Evolutionary conservation across 345 rosid genomes (phyloP).

Genomic region (Eucalyptus sp.): DNA sequence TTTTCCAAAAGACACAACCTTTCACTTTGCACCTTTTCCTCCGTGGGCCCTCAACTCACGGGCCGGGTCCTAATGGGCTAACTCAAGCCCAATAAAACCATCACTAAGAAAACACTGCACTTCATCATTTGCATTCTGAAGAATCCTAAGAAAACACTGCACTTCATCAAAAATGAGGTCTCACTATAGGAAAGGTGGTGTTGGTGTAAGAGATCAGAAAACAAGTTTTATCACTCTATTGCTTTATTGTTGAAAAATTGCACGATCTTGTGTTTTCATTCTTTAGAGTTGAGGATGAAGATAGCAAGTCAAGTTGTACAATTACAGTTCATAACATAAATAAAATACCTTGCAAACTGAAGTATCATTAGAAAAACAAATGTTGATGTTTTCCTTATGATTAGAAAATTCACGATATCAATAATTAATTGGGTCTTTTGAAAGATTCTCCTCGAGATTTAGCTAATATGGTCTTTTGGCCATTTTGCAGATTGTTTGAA

Average conservation of each 20-base stretch:
- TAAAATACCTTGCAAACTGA: not conserved
- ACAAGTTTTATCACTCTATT: no score
- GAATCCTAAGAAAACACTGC: not conserved
- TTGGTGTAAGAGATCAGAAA: not conserved
- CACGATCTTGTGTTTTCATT: not conserved
- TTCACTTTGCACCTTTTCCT: no score
- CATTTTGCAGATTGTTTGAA: not conserved
- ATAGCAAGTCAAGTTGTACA: not conserved
- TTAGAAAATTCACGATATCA: no score
- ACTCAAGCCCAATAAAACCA: no score
- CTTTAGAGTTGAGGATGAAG: not conserved
- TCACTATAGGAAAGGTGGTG: not conserved
- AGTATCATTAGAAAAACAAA: not conserved
- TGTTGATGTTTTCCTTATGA: not conserved
- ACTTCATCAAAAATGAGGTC: not conserved
- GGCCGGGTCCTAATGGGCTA: no score
- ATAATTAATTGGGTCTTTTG: no score
- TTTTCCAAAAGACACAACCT: no score
- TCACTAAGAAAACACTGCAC: no score
- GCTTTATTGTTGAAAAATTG: not conserved
- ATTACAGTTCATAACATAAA: no score
- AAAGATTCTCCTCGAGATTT: not conserved
- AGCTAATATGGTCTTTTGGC: not conserved
- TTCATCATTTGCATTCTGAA: not conserved
- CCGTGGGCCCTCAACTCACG: no score